phyloP scores from a whole-genome alignment of 75 land plant species.

The Sequoiadendron giganteum region DNA sequence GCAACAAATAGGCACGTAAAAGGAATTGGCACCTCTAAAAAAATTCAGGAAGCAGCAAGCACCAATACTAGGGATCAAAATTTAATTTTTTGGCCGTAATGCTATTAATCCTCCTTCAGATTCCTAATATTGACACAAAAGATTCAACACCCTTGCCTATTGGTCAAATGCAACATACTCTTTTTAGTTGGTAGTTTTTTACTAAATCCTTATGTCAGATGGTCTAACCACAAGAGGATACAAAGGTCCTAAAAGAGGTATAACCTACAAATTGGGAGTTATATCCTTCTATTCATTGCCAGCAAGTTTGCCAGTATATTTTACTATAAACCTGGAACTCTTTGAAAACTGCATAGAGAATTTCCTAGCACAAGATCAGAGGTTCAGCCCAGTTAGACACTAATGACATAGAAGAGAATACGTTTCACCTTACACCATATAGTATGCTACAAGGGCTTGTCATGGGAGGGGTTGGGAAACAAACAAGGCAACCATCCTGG shows the following conservation, averaged over 20 bases:
- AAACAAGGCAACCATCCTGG: neutral
- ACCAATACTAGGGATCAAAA: too few species aligned
- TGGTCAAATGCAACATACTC: too few species aligned
- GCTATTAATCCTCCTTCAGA: too few species aligned
- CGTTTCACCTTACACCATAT: neutral
- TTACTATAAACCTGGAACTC: neutral
- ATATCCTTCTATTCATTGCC: neutral
- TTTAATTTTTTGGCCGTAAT: too few species aligned
- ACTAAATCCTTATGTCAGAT: neutral
- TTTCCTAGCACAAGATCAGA: neutral
- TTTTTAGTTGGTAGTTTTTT: too few species aligned
- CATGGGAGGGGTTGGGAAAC: neutral
- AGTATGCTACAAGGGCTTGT: too few species aligned
- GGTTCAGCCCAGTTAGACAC: neutral
- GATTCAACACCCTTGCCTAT: too few species aligned
- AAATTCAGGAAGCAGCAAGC: too few species aligned
- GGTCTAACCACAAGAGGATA: neutral
- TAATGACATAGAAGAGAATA: neutral
- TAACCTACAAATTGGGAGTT: neutral
- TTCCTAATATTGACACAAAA: too few species aligned
- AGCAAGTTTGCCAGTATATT: neutral
- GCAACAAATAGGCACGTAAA: too few species aligned
- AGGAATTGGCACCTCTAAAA: too few species aligned
- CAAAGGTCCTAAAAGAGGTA: neutral
- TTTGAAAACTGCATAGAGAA: neutral